Base-by-base conservation (phyloP, 2,329 filamentous ascomycete species). In the Colletotrichum caudatum region DNA sequence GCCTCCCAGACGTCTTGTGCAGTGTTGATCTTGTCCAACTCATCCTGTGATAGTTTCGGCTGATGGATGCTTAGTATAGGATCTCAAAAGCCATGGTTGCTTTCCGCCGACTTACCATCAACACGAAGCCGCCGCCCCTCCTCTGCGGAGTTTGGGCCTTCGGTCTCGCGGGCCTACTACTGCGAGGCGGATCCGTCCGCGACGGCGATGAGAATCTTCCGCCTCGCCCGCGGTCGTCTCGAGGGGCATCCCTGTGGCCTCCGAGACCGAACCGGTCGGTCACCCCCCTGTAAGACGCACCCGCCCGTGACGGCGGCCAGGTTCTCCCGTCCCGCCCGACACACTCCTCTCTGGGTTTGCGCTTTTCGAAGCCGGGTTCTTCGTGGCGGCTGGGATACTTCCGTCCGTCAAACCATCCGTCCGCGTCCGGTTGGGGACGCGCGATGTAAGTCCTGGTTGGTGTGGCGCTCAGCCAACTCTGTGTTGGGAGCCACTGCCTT, bases 21-120 rank as follows among this genome's bases (percentile, higher is more conserved):
- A 6, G 37, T 71, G 53, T 44, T 39, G 33, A 71, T 64, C 23
- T 71, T 71, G 20, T 59, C 59, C 39, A 51, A n/a, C 14, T 71
- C 65, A 16, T 69, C 65, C 18, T 54, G 18, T 23, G 69, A 39
- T 8, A 71, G 39, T 35, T 54, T 51, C 4, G 67, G 67, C 67
- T 70, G 35, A n/a, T 16, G 9, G 18, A 29, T 9, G 12, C 16
- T 59, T 4, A 66, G 41, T 51, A n/a, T 16, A 51, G 53, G n/a
- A 2, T 18, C 23, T 58, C 12, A 39, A 14, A 35, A 3, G 5
- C 7, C 44, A 46, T 2, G n/a, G 2, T 6, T 37, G 14, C 18
- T 16, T 11, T 5, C 14, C 57, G 26, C 37, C 33, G 50, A 50
- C 59, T 62, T 16, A 62, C 59, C 33, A 62, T 39, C 33, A 62